Conservation (phyloP, 768 basidiomycete genomes). For the Boletus barrowsii region DNA sequence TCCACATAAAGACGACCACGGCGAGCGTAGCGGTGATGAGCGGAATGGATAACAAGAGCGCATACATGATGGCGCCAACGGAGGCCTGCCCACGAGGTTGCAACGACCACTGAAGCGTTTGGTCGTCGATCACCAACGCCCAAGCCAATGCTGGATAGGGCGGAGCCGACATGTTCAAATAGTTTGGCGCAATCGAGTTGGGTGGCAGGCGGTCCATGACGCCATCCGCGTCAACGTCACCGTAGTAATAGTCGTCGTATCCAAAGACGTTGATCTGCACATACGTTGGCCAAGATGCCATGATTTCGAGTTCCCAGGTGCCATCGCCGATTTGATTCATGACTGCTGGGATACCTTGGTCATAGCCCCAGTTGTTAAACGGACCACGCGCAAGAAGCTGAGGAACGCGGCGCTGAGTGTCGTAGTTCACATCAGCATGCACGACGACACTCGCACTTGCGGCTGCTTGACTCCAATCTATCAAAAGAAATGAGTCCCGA, state of each 20-base stretch:
- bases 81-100: constrained; percentile 78
- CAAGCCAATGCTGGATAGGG: constrained; percentile 86
- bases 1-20: constrained; percentile 88
- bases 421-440: constrained; percentile 72
- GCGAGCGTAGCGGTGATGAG: constrained; percentile 82
- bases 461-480: constrained; percentile 77
- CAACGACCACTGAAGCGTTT: constrained; percentile 71
- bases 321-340: constrained; percentile 66
- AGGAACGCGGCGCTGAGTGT: constrained; percentile 69
- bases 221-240: constrained; percentile 84
- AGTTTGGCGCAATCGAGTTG: constrained; percentile 81
- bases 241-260: constrained; percentile 91
- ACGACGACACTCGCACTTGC: constrained; percentile 62
- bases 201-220: constrained; percentile 89
- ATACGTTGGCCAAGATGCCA: constrained; percentile 87
- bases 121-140: constrained; percentile 78
- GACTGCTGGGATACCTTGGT: constrained; percentile 68
- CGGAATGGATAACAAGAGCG: constrained; percentile 75
- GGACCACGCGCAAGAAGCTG: constrained; percentile 85
- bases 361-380: constrained; percentile 92
- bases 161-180: constrained; percentile 87
- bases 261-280: constrained; percentile 89
- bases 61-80: constrained; percentile 86
- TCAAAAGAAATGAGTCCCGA: constrained; percentile 1
- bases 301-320: constrained; percentile 84